Evolutionary conservation across 768 basidiomycete species (phyloP), one percentile per base, ranked within the genome.

Genomic region (Phaffia tasmanica): DNA sequence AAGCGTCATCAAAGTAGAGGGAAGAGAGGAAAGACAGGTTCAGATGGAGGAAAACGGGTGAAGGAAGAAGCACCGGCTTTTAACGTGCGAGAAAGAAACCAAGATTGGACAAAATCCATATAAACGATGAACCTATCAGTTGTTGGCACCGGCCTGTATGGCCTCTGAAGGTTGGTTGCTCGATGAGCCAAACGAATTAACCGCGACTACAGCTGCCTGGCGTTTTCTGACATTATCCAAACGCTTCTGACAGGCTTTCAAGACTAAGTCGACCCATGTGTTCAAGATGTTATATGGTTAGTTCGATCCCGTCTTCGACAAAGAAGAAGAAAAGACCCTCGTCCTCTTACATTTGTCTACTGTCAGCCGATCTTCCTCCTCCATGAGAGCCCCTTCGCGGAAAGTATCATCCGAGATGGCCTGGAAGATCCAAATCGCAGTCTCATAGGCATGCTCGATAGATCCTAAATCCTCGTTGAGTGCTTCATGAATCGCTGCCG

Each of bases 371-470:
- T 79, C 79, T 50, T 77, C 77, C 18, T 77, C 77, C 48, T 73
- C 72, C 30, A 77, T 71, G 4, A 63, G 53, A 19, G 72, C 72
- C 9, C 70, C 74, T 9, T 76, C 76, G 18, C 75, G 73, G 68
- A 78, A 73, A 16, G 73, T 72, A 29, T 94, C 88, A 74, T 98
- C 95, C 74, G 92, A 86, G 9, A 98, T 80, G 0, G 91, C 87
- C 70, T 92, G 89, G 35, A 98, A 80, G 74, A 92, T 88, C 90
- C 91, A 95, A 9, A 98, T 76, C 0, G 90, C 89, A 72, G 90
- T 90, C 73, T 97, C 93, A 76, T 98, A 99, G 48, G 94, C 80
- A 75, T 86, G 87, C 79, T 95, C 90, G 75, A 91, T 93, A 73
- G 89, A 87, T 70, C 87, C 83, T 0, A 87, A 85, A 32, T 82